Conservation (phyloP, 441 rosid species). For the Biscutella auriculata region DNA sequence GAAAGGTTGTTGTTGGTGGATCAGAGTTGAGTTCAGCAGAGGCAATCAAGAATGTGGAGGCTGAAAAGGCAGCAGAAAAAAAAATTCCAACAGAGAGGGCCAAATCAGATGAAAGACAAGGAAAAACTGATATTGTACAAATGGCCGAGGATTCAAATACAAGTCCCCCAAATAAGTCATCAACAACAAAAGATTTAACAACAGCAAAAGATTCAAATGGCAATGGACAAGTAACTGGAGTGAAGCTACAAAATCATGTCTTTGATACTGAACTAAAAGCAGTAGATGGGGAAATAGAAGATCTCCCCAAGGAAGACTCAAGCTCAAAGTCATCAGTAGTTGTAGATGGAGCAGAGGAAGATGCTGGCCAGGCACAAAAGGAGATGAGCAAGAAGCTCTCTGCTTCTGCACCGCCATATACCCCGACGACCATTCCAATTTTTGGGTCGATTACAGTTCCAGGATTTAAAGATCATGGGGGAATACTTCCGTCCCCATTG, state of each 20-base stretch:
- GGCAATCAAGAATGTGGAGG: conserved; percentile 18
- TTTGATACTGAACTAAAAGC: conserved; percentile 25
- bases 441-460: conserved; percentile 55
- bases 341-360: conserved; percentile 44
- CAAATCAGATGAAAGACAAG: conserved; percentile 19
- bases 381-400: conserved; percentile 62
- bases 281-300: conserved; percentile 27
- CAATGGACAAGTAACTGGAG: conserved; percentile 21
- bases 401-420: conserved; percentile 73
- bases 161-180: conserved; percentile 14
- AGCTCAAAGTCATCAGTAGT: conserved; percentile 25
- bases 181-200: conserved; percentile 17
- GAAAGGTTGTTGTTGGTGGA: conserved; percentile 20
- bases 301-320: conserved; percentile 24
- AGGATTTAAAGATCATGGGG: conserved; percentile 55
- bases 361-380: conserved; percentile 40
- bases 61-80: conserved; percentile 18
- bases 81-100: conserved; percentile 22
- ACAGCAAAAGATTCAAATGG: conserved; percentile 23
- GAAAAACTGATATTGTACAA: conserved; percentile 22
- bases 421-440: conserved; percentile 50
- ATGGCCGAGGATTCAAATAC: conserved; percentile 23
- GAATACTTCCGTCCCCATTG: conserved; percentile 63
- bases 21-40: conserved; percentile 18
- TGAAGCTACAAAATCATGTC: conserved; percentile 25